phyloP scores from a whole-genome alignment of 345 rosid genomes.

The Atalantia buxifolia region DNA sequence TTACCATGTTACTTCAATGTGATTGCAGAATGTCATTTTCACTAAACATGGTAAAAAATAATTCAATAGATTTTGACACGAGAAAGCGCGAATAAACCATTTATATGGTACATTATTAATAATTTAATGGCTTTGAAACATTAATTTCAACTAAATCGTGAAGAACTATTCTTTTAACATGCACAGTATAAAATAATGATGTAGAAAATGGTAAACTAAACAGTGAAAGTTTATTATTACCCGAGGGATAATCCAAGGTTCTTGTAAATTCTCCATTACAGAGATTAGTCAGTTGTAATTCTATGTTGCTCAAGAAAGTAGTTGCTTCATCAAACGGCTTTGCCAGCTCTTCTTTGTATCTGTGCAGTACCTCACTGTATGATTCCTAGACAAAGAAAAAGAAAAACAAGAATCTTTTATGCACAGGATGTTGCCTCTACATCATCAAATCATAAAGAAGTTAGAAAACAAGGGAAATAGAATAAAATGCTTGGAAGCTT shows the following conservation, averaged over 20 bases:
- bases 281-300: slow-evolving; percentile 56
- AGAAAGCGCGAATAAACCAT: background rate
- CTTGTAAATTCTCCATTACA: slow-evolving; percentile 37
- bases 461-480: background rate
- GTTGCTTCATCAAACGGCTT: slow-evolving; percentile 62
- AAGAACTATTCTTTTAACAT: slow-evolving; percentile 21
- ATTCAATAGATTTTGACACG: background rate
- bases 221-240: slow-evolving; percentile 20
- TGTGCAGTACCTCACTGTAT: slow-evolving; percentile 52
- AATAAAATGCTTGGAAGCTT: no score
- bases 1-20: background rate
- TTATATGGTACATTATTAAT: background rate
- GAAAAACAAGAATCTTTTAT: background rate
- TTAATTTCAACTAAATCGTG: slow-evolving; percentile 7
- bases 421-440: background rate
- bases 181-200: background rate
- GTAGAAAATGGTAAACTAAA: background rate
- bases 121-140: background rate
- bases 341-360: slow-evolving; percentile 60
- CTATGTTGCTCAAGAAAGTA: slow-evolving; percentile 51
- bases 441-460: background rate
- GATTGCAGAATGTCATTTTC: background rate
- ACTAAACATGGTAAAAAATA: background rate
- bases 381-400: slow-evolving; percentile 39
- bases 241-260: slow-evolving; percentile 32